Base-by-base conservation (phyloP, 179 eudicot species). In the Spergularia azorica region DNA sequence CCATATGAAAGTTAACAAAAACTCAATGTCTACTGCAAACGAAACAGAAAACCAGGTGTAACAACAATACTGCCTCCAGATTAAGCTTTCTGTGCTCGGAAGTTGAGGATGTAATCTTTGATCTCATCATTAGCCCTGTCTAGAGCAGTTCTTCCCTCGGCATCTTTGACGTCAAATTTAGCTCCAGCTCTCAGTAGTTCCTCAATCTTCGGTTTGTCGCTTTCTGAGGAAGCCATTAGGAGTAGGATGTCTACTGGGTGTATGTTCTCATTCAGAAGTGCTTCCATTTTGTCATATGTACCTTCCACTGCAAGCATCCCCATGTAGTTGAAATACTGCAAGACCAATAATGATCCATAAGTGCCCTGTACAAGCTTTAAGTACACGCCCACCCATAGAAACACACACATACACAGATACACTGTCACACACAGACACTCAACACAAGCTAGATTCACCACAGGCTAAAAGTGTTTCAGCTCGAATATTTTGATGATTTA, bases 301-400 rank as follows among this genome's bases (percentile, higher is more conserved):
- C 97, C 98, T 80, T 94, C 98, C 66, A 92, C 96, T 6, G 98
- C 98, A 52, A 94, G 90, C 98, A 94, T 94, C 20, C 98, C 98
- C 98, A 92, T 92, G 87, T 94, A 94, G 80, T 94, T 94, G 83
- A 89, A 94, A 81, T 94, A 94, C 98, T 94, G 93, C 72, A 77
- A 14, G 7, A 66, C 5, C 8, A 70, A 20, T n/a, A n/a, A n/a
- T 39, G 16, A 64, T 50, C 68, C 39, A 21, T 41, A 10, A 36
- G 15, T 68, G 16, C 70, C 17, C 52, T 16, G 17, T 20, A 66
- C n/a, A 17, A 16, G 32, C 39, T 10, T 1, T 6, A 1, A 67
- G 20, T n/a, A 17, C 9, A 16, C 12, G 52, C 16, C n/a, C n/a
- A 55, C 59, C 12, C 3, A 15, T n/a, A n/a, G n/a, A n/a, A n/a